Conservation (phyloP, 116 monocot genomes). For the Iris pallida region DNA sequence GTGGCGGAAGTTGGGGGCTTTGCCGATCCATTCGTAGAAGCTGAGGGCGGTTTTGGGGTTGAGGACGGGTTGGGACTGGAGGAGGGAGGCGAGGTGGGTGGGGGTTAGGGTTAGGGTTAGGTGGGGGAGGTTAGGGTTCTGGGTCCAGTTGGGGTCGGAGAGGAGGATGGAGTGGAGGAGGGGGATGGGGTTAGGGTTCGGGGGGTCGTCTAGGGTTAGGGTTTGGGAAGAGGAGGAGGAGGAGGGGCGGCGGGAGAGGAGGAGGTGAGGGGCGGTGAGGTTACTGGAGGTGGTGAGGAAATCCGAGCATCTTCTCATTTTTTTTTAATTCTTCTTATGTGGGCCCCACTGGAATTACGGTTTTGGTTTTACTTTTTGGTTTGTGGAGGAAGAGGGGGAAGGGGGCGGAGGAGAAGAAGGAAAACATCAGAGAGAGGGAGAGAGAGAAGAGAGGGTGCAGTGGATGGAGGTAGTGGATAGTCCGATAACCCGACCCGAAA, state of each 20-base stretch:
- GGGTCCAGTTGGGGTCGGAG: slow-evolving; percentile 27
- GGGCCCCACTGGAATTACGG: no score
- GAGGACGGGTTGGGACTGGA: slow-evolving; percentile 12
- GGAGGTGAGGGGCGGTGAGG: slow-evolving; percentile 1
- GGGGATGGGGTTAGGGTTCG: neutral
- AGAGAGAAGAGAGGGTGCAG: no score
- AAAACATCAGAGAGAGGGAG: no score
- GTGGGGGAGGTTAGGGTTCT: slow-evolving; percentile 14
- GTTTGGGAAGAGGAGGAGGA: slow-evolving; percentile 1
- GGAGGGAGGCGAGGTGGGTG: slow-evolving; percentile 18
- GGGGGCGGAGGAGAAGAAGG: no score
- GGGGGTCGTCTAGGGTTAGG: neutral
- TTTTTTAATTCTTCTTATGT: neutral
- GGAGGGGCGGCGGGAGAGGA: neutral
- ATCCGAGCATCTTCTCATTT: slow-evolving; percentile 5
- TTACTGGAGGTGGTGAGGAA: neutral
- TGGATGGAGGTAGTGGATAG: no score
- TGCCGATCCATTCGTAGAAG: slow-evolving; percentile 32
- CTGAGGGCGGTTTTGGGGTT: slow-evolving; percentile 19
- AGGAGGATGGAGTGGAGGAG: slow-evolving; percentile 12
- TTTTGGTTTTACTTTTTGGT: no score
- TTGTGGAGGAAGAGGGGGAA: no score
- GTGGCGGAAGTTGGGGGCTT: slow-evolving; percentile 9
- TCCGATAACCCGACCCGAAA: no score
- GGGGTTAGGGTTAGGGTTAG: slow-evolving; percentile 22